Conservation (phyloP, 148 eudicot genomes). For the Camellia sinensis region DNA sequence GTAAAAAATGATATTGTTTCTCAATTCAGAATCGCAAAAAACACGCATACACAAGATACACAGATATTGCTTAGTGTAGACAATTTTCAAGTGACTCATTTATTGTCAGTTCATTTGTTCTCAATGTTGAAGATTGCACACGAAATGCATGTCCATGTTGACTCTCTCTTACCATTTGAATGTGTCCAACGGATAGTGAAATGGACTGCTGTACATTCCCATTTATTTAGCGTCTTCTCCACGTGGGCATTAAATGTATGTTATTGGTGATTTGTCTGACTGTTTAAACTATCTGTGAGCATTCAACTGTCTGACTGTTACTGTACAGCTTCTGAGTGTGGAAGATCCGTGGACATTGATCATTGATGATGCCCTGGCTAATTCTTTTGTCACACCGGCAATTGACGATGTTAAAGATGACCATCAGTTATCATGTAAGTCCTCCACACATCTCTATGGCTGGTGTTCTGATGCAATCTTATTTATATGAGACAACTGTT, state of each 20-base stretch:
- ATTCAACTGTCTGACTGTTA: slow-evolving; percentile 5
- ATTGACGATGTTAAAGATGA: slow-evolving; percentile 80
- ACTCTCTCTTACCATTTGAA: background rate
- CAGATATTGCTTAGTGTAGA: background rate
- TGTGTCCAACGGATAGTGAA: background rate
- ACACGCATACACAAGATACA: background rate
- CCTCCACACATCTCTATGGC: background rate
- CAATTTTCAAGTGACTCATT: background rate
- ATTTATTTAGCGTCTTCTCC: background rate
- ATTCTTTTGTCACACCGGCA: slow-evolving; percentile 85
- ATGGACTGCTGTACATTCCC: background rate
- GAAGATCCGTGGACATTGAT: slow-evolving; percentile 87
- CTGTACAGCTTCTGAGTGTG: slow-evolving; percentile 61
- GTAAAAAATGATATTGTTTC: background rate
- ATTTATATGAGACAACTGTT: background rate
- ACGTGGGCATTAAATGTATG: background rate
- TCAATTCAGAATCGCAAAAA: background rate
- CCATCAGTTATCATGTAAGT: slow-evolving; percentile 71
- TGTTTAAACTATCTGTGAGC: background rate
- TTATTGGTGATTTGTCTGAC: background rate
- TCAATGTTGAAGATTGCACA: background rate
- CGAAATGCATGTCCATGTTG: background rate
- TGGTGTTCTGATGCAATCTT: background rate
- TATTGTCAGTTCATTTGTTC: background rate
- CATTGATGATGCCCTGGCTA: slow-evolving; percentile 87